Conservation (phyloP, 352 stramenopile genomes). For the Aphanomyces invadans region DNA sequence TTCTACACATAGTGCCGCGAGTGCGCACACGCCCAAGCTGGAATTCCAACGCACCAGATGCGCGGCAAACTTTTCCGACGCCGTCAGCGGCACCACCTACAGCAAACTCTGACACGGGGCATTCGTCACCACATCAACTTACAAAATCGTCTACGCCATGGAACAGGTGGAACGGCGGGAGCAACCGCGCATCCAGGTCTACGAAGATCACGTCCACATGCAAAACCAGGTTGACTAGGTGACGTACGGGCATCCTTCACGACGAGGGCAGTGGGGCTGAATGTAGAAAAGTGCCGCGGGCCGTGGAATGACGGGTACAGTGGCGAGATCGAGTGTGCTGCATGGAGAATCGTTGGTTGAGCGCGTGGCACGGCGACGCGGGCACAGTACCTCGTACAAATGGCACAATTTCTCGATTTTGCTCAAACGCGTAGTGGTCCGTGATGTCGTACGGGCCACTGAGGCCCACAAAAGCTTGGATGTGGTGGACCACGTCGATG, state of each 20-base stretch:
- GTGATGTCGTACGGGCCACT: conserved; percentile 60
- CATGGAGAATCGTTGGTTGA: no score
- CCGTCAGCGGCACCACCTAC: conserved; percentile 48
- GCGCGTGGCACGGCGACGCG: no score
- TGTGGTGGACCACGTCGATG: conserved; percentile 15
- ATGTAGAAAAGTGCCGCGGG: conserved; percentile 41
- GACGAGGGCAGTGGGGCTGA: conserved; percentile 43
- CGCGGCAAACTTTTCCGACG: conserved; percentile 44
- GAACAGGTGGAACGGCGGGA: conserved; percentile 49
- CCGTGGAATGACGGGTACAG: conserved; percentile 74
- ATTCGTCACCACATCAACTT: not conserved
- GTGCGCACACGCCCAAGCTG: no score
- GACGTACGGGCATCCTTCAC: conserved; percentile 27
- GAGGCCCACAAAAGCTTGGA: conserved; percentile 58
- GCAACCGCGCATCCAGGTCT: conserved; percentile 21
- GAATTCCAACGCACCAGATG: conserved; percentile 36
- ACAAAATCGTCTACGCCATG: conserved; percentile 50
- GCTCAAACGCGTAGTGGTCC: conserved; percentile 69
- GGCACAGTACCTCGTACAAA: conserved; percentile 38
- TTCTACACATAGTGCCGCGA: not conserved
- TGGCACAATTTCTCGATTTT: conserved; percentile 41
- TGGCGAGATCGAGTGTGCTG: conserved; percentile 59
- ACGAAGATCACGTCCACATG: no score
- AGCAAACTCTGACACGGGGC: not conserved
- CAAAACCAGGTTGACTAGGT: conserved; percentile 1